These are phyloP conservation scores for Marsdenia floribunda DNA, from an alignment of 257 asterid species.

Conservation along the genomic window DNA sequence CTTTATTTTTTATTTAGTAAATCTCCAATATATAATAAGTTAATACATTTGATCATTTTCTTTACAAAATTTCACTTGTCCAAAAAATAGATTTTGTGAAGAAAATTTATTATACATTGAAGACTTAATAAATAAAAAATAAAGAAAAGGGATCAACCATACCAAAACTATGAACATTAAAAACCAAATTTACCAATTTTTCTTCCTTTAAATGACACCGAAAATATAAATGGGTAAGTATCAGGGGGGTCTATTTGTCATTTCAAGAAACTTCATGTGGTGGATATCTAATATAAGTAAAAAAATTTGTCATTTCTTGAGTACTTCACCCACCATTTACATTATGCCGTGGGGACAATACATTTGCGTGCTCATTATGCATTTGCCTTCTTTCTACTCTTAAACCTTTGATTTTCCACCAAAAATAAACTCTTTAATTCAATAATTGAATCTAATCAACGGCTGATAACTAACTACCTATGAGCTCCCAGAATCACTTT, in stretches of 20 bases:
- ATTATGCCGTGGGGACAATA: neutral
- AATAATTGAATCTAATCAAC: neutral
- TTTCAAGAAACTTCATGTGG: neutral
- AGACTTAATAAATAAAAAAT: too few relatives aligned
- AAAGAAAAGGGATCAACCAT: too few relatives aligned
- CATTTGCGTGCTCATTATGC: neutral
- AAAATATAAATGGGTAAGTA: too few relatives aligned
- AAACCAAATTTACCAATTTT: too few relatives aligned
- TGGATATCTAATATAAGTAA: neutral
- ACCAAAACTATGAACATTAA: too few relatives aligned
- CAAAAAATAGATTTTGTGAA: too few relatives aligned
- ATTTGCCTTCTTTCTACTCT: neutral
- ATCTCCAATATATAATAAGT: too few relatives aligned
- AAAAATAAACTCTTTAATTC: neutral
- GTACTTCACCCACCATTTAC: neutral
- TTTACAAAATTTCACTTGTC: too few relatives aligned
- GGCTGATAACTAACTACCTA: conserved; percentile 4
- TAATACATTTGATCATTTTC: too few relatives aligned
- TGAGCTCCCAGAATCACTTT: neutral
- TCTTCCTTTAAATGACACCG: too few relatives aligned
- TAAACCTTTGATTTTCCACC: neutral
- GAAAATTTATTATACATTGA: too few relatives aligned
- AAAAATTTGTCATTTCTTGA: neutral
- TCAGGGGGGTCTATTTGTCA: neutral
- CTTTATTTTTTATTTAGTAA: too few relatives aligned